These are phyloP conservation scores for Prinsepia uniflora DNA, from an alignment of 306 rosid genomes.

Conservation along the genomic window DNA sequence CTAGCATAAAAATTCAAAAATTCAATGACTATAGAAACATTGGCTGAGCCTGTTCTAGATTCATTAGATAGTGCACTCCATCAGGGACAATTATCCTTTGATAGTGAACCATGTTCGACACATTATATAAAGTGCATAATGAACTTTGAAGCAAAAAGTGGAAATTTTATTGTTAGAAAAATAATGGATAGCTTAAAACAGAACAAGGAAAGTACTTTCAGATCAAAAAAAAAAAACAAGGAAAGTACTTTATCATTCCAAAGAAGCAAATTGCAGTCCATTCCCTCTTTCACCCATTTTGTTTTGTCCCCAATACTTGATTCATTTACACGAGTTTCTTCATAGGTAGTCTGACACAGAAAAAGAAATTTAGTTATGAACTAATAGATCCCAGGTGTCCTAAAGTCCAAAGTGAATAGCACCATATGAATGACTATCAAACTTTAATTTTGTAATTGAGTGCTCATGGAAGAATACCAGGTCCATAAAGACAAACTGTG, in stretches of 20 bases:
- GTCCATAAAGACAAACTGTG: constrained; percentile 95
- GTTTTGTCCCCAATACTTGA: constrained; percentile 60
- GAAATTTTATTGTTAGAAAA: constrained; percentile 3
- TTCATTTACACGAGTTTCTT: constrained; percentile 74
- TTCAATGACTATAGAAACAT: constrained; percentile 19
- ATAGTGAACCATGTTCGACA: constrained; percentile 7
- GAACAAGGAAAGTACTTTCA: constrained; percentile 46
- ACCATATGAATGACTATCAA: background rate
- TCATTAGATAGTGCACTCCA: constrained; percentile 2
- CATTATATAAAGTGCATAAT: background rate
- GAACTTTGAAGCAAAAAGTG: background rate
- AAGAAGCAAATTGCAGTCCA: constrained; percentile 81
- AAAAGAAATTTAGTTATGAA: constrained; percentile 18
- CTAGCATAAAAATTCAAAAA: background rate
- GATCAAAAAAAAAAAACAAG: constrained; percentile 28
- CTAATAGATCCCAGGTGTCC: constrained; percentile 4
- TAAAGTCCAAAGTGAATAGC: background rate
- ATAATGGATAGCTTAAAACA: constrained; percentile 18
- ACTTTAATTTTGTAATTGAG: background rate
- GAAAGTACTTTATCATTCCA: constrained; percentile 82
- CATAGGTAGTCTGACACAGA: constrained; percentile 57
- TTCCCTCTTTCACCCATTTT: constrained; percentile 96
- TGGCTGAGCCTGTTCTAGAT: background rate
- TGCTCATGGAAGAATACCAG: constrained; percentile 52
- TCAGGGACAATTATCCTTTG: background rate